Evolutionary conservation across 306 rosid species (phyloP).

Genomic region (Inga oerstediana): DNA sequence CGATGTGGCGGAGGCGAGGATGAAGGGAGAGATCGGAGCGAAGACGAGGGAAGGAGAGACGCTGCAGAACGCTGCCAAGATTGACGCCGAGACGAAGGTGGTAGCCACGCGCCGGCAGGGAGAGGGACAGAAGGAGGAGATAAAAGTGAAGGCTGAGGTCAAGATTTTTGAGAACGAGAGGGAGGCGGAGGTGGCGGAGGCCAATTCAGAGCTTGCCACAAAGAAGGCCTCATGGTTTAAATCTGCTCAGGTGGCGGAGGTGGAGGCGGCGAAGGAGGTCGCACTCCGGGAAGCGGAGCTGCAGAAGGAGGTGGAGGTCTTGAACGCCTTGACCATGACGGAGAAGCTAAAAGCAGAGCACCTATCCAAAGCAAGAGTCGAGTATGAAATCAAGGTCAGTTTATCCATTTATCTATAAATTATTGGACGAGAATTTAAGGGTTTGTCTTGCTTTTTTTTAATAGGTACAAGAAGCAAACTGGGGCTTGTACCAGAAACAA

Average conservation of each 20-base stretch:
- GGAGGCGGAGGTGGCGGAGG: conserved; percentile 41
- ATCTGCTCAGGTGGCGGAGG: conserved; percentile 39
- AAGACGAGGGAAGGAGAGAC: conserved; percentile 35
- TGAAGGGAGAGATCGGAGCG: conserved; percentile 38
- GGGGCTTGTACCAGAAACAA: conserved; percentile 45
- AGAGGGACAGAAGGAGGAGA: conserved; percentile 38
- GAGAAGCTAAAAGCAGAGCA: conserved; percentile 45
- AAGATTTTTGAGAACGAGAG: conserved; percentile 42
- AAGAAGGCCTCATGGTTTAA: conserved; percentile 30
- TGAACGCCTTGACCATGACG: conserved; percentile 38
- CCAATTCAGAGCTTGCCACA: conserved; percentile 39
- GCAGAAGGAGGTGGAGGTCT: conserved; percentile 44
- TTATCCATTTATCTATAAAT: neutral
- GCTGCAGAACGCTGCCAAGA: conserved; percentile 35
- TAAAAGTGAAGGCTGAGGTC: conserved; percentile 26
- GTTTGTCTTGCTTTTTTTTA: too few relatives aligned
- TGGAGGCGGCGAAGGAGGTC: conserved; percentile 39
- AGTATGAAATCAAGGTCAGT: conserved; percentile 43
- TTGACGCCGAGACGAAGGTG: conserved; percentile 41
- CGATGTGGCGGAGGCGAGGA: conserved; percentile 41
- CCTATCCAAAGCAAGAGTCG: conserved; percentile 43
- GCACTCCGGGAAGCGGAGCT: conserved; percentile 36
- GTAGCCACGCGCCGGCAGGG: conserved; percentile 25
- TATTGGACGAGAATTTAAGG: too few relatives aligned
- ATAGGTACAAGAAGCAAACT: conserved; percentile 50